Conservation (phyloP, 2,329 filamentous ascomycete species). For the Pseudogymnoascus sp. region DNA sequence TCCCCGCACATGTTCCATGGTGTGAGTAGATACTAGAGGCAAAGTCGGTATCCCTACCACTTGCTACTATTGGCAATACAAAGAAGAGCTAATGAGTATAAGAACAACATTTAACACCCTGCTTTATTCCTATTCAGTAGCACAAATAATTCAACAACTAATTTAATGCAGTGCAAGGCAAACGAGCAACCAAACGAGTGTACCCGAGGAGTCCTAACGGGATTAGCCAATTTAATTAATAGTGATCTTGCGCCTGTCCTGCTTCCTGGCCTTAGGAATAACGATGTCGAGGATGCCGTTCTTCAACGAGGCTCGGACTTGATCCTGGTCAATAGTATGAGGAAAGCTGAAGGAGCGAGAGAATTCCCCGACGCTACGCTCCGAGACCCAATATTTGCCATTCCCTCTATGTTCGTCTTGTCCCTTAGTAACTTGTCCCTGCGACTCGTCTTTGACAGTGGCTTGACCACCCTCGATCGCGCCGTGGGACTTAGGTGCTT, state of each 20-base stretch:
- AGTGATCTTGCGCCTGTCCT: constrained; percentile 46
- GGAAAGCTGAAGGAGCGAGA: constrained; percentile 63
- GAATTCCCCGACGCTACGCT: constrained; percentile 61
- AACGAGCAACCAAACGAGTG: too few relatives aligned
- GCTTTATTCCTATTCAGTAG: too few relatives aligned
- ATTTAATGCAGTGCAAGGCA: too few relatives aligned
- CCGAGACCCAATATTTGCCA: constrained; percentile 63
- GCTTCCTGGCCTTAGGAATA: constrained; percentile 60
- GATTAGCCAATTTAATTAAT: constrained; percentile 27
- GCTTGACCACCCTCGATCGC: constrained; percentile 26
- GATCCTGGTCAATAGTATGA: constrained; percentile 52
- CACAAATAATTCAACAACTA: too few relatives aligned
- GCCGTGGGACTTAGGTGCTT: constrained; percentile 29
- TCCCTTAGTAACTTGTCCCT: constrained; percentile 37
- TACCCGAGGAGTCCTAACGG: too few relatives aligned
- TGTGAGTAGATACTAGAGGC: too few relatives aligned
- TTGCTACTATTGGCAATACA: too few relatives aligned
- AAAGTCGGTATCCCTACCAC: too few relatives aligned
- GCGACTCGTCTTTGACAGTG: constrained; percentile 27
- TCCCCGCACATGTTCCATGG: too few relatives aligned
- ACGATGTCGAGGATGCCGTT: constrained; percentile 58
- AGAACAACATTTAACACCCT: too few relatives aligned
- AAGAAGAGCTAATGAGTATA: too few relatives aligned
- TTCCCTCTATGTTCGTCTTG: constrained; percentile 32
- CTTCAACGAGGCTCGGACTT: constrained; percentile 54